Evolutionary conservation across 2,329 filamentous ascomycete species (phyloP).

Genomic region (Claviceps spartinae): DNA sequence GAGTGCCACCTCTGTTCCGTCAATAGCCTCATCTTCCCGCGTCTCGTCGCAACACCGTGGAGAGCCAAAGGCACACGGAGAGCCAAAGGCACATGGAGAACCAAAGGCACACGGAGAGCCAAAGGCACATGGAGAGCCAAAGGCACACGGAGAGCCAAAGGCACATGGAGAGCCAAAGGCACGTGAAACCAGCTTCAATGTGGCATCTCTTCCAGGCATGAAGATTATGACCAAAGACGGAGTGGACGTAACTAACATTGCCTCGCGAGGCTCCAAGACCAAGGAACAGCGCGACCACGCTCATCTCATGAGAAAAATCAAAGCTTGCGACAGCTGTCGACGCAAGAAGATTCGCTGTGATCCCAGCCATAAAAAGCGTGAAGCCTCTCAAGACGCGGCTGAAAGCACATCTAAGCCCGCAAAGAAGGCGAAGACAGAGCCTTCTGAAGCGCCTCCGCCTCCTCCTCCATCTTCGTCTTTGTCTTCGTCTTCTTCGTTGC

Average conservation of each 20-base stretch:
- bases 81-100: constrained; percentile 4
- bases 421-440: constrained; percentile 27
- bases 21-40: constrained; percentile 18
- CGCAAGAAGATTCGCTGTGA: constrained; percentile 52
- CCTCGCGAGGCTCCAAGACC: constrained; percentile 49
- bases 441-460: constrained; percentile 8
- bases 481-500: constrained; percentile 10
- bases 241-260: constrained; percentile 47
- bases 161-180: constrained; percentile 12
- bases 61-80: constrained; percentile 13
- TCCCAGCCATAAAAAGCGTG: constrained; percentile 42
- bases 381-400: constrained; percentile 19
- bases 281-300: constrained; percentile 56
- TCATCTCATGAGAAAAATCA: constrained; percentile 52
- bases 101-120: constrained; percentile 12
- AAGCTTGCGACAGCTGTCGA: constrained; percentile 50
- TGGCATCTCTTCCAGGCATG: constrained; percentile 46
- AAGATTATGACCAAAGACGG: constrained; percentile 54
- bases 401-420: constrained; percentile 19
- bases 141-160: constrained; percentile 7
- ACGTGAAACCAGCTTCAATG: constrained; percentile 21
- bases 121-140: constrained; percentile 10
- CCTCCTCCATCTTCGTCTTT: constrained; percentile 11
- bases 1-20: constrained; percentile 15
- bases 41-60: constrained; percentile 15